These are phyloP conservation scores for Glarea lozoyensis DNA, from an alignment of 495 filamentous ascomycete species.

Conservation along the genomic window DNA sequence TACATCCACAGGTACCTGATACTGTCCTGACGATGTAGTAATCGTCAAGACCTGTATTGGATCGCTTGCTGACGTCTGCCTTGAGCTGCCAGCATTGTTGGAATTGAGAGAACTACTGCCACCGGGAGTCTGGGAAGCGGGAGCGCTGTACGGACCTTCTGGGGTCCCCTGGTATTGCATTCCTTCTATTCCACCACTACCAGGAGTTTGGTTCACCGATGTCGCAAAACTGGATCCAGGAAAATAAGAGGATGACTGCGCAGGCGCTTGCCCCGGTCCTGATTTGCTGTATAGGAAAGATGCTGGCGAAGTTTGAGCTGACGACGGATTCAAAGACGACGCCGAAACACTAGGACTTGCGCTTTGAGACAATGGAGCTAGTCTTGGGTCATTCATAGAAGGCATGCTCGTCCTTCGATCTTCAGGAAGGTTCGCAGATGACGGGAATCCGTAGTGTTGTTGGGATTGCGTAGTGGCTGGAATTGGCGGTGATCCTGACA, in stretches of 20 bases:
- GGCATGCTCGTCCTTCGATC: constrained; percentile 31
- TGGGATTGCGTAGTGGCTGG: constrained; percentile 20
- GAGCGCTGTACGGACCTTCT: constrained; percentile 23
- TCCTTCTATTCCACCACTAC: constrained; percentile 19
- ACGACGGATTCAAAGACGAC: constrained; percentile 36
- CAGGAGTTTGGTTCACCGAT: constrained; percentile 13
- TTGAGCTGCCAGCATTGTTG: constrained; percentile 16
- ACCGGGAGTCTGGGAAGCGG: constrained; percentile 10
- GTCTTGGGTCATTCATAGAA: constrained; percentile 30
- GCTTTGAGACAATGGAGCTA: constrained; percentile 36
- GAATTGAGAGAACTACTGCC: constrained; percentile 14
- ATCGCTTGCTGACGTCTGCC: constrained; percentile 22
- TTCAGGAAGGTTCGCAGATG: constrained; percentile 33
- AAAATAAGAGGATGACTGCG: constrained; percentile 18
- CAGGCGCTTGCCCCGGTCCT: constrained; percentile 15
- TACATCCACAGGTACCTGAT: constrained; percentile 22
- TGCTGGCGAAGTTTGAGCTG: constrained; percentile 37
- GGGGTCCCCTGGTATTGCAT: constrained; percentile 17
- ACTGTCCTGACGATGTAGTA: constrained; percentile 16
- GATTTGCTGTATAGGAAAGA: constrained; percentile 16
- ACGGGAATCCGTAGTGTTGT: constrained; percentile 23
- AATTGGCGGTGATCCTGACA: constrained; percentile 24
- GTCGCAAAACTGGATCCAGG: constrained; percentile 23
- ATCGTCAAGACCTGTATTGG: constrained; percentile 21
- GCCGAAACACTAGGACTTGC: constrained; percentile 46